Evolutionary conservation across 192 early-diverging fungal genomes (phyloP), one percentile per base, ranked within the genome.

Genomic region (Backusella morwellensis): DNA sequence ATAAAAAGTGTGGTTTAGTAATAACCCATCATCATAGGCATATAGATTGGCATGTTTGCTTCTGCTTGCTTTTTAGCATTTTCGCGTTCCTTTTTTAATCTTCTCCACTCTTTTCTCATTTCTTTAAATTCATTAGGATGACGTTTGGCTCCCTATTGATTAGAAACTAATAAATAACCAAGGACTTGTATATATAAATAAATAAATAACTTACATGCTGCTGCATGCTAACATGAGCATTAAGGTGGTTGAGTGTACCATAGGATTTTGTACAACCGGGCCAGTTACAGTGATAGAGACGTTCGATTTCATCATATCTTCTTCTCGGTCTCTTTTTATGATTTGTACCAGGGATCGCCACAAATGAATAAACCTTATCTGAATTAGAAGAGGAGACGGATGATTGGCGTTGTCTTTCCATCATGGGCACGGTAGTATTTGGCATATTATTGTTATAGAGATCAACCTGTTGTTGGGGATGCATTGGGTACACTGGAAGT

Each of bases 151-250:
- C 89, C 89, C 78, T 80, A 59, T 6, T 34, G 1, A 40, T 44
- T 15, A 50, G 26, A 47, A 15, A 40, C 35, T 3, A 6, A 23
- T 63, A 63, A 44, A 11, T 66, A 35, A 66, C 1, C 35, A 35
- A 72, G n/a, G 44, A 1, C 4, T 29, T 63, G 29, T 52, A n/a
- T 59, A 59, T 29, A 63, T 29, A 29, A 23, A 63, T n/a, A 59
- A 26, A 23, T 23, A 42, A 35, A 54, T 59, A 4, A 59, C 77
- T 79, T 79, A 79, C 77, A 68, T 90, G 89, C 59, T 86, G 86
- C 74, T 90, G 89, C 88, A 89, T 90, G 41, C 77, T 83, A 19
- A 90, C 87, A 76, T 90, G 89, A 7, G 89, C 86, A 71, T 90
- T 90, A 19, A 90, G 76, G 38, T 90, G 89, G 73, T 90, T 90